Conservation (phyloP, 768 basidiomycete genomes). For the Suillus ampliporus region DNA sequence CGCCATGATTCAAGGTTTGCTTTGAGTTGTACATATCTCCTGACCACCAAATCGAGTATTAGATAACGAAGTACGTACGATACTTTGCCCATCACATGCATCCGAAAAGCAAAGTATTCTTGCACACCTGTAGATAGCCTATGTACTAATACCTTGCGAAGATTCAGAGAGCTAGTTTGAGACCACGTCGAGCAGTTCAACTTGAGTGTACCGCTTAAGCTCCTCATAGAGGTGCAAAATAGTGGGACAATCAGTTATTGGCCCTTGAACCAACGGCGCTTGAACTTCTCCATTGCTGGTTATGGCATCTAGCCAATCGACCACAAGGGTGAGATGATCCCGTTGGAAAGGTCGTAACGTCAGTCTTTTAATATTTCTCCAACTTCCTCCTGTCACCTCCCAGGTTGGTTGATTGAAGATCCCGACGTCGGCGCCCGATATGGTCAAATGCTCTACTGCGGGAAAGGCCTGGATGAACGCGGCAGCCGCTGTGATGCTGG, state of each 20-base stretch:
- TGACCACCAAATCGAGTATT: neutral
- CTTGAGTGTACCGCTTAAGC: neutral
- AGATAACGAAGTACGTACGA: conserved; percentile 1
- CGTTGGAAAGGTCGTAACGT: neutral
- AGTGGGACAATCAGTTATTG: neutral
- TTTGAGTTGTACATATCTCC: neutral
- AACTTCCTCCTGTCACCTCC: neutral
- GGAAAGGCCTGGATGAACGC: conserved; percentile 37
- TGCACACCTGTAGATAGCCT: too few species aligned
- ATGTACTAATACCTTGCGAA: neutral
- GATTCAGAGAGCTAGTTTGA: neutral
- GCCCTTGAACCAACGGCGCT: neutral
- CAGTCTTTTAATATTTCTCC: neutral
- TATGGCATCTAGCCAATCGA: neutral
- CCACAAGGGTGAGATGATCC: neutral
- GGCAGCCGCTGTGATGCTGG: conserved; percentile 27
- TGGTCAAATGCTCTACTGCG: conserved; percentile 20
- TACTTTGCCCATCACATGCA: neutral
- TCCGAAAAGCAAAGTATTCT: neutral
- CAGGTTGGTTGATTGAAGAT: conserved; percentile 19
- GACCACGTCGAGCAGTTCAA: neutral
- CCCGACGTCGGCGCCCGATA: conserved; percentile 34
- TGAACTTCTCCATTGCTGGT: neutral
- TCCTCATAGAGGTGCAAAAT: neutral
- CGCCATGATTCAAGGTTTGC: neutral